Evolutionary conservation across 768 basidiomycete genomes (phyloP), one percentile per base, ranked within the genome.

Genomic region (Boletus rubropictus): DNA sequence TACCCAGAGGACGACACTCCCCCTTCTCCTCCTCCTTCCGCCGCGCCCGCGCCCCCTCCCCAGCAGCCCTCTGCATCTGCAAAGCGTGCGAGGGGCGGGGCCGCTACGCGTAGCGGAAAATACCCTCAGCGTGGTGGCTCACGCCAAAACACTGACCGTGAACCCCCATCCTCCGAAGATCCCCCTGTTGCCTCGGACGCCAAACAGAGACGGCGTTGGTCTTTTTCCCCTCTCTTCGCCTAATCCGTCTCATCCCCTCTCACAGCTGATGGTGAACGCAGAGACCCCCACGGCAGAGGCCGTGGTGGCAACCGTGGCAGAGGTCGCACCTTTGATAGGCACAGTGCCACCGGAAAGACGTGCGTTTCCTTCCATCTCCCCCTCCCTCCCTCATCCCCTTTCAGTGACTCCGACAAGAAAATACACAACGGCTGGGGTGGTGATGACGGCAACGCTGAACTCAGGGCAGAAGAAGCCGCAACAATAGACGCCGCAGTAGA

Each of bases 391-490:
- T 51, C 50, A 53, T 48, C 49, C 46, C 28, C 48, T 39, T 48
- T 11, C 53, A 93, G 89, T 66, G 95, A 98, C 71, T 86, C 89
- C 37, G 89, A 93, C 57, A 98, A 97, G 79, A 91, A 90, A 74
- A 72, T 94, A 59, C 86, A 90, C 66, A 87, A 91, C 63, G 86
- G 84, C 55, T 98, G 95, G 95, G 95, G 95, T 54, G 89, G 87
- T 34, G 90, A 93, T 54, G 89, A 93, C 58, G 91, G 87, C 57
- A 77, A 73, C 56, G 67, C 86, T 32, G 95, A 97, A 69, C 77
- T 90, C 61, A 84, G 84, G 71, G 77, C 75, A 28, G 94, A 97
- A 66, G 69, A 81, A 50, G 84, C 79, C 24, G 95, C 86, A 44
- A 77, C 69, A 39, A 73, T 66, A 54, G 92, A 95, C 61, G 89